Conservation (phyloP, 1,139 yeast genomes). For the Lodderomyces orthopsilosis region DNA sequence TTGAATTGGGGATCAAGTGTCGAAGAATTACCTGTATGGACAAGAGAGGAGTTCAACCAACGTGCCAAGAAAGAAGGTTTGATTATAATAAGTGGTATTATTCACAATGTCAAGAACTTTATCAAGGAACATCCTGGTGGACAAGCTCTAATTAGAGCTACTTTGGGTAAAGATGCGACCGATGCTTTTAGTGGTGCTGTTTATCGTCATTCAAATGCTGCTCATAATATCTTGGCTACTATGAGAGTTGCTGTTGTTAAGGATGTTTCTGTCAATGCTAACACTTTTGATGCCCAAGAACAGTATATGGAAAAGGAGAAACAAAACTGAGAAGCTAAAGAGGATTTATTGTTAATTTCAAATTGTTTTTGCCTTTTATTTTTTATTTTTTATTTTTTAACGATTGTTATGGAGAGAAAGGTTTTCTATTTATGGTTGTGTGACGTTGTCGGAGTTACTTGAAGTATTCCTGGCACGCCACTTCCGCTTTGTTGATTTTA, state of each 20-base stretch:
- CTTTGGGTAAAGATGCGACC: slow-evolving; percentile 94
- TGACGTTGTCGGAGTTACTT: too few species aligned
- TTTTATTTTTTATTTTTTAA: slow-evolving; percentile 3
- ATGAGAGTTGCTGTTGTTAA: slow-evolving; percentile 93
- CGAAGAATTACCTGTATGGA: slow-evolving; percentile 86
- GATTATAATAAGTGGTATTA: slow-evolving; percentile 88
- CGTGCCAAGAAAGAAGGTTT: slow-evolving; percentile 58
- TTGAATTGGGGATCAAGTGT: slow-evolving; percentile 93
- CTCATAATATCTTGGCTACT: slow-evolving; percentile 90
- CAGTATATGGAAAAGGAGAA: slow-evolving; percentile 41
- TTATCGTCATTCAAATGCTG: slow-evolving; percentile 95
- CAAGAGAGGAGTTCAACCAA: slow-evolving; percentile 74
- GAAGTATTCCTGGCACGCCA: too few species aligned
- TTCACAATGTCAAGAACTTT: slow-evolving; percentile 84
- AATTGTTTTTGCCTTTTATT: slow-evolving; percentile 1
- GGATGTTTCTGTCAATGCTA: slow-evolving; percentile 54
- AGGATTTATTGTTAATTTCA: too few species aligned
- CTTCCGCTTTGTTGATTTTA: background rate
- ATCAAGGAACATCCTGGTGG: slow-evolving; percentile 98
- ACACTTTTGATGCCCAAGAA: slow-evolving; percentile 54
- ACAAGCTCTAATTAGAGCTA: slow-evolving; percentile 77
- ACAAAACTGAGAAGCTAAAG: slow-evolving; percentile 9
- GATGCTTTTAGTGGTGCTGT: slow-evolving; percentile 98
- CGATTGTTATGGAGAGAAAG: background rate
- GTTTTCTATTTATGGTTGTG: background rate